Evolutionary conservation across 2,329 filamentous ascomycete species (phyloP), one percentile per base, ranked within the genome.

Genomic region (Ceratocystis cacaofunesta): DNA sequence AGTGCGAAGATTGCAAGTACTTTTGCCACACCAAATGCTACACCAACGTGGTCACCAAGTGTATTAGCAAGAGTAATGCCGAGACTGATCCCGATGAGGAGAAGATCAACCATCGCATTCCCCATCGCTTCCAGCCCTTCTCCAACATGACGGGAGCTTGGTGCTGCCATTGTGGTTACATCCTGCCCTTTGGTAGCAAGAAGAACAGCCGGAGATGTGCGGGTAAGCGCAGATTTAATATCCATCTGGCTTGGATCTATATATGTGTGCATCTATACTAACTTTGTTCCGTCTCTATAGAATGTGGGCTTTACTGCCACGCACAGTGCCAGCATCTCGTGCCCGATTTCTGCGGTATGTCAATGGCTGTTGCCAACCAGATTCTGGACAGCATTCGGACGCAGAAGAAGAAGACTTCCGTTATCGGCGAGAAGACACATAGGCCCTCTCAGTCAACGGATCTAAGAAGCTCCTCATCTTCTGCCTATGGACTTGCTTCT

Each of bases 1-100:
- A 99, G 78, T 99, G 94, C 76, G 89, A 95, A 69, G 94, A 99
- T 77, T 99, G 94, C 87, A 97, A 97, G 78, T 97, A 97, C 78
- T 97, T 92, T 48, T 99, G 94, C 76, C 94, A 99, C 76, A 92
- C 90, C 71, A 96, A 97, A 77, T 99, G 94, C 75, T 99, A 97
- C 76, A 79, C 85, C 17, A 95, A 92, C 75, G 94, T 99, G 60
- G 94, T 99, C 71, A 99, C 94, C 69, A 99, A 99, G 77, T 99
- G 94, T 78, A 99, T 99, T 76, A 97, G 92, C 78, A 97, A 99
- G 76, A 96, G 92, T 69, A 99, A 99, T 74, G 92, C 94, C 69
- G 94, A 99, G 75, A 95, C 90, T 5, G 94, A 99, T 74, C 92
- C 94, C 25, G 94, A 99, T 76, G 94, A 99, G 76, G 94, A 96